These are phyloP conservation scores for Alternaria consortialis DNA, from an alignment of 2,329 filamentous ascomycete genomes.

Conservation along the genomic window DNA sequence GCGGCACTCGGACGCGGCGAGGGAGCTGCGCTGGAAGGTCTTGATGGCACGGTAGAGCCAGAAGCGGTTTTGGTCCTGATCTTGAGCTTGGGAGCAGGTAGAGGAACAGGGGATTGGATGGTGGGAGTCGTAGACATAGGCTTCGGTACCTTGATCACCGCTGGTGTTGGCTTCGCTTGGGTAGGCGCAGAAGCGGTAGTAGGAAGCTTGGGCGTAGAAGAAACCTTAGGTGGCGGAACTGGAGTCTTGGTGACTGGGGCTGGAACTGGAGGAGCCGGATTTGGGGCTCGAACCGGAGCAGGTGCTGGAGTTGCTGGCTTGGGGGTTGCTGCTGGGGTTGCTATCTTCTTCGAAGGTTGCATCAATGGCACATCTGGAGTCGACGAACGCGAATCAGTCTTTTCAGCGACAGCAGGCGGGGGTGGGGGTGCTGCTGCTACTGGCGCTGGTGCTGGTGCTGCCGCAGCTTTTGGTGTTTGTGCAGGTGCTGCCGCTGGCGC, in stretches of 20 bases:
- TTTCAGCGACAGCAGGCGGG: conserved; percentile 8
- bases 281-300: background rate
- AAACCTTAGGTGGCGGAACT: background rate
- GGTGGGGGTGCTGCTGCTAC: background rate
- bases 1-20: conserved; percentile 25
- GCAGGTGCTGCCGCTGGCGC: conserved; percentile 1
- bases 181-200: conserved; percentile 17
- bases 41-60: conserved; percentile 18
- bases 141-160: conserved; percentile 27
- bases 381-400: conserved; percentile 27
- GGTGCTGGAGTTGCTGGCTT: conserved; percentile 14
- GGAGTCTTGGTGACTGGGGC: background rate
- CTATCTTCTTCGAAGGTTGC: conserved; percentile 26
- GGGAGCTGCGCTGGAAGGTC: conserved; percentile 22
- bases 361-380: conserved; percentile 30
- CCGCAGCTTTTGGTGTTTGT: too few relatives aligned
- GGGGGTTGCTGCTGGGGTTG: conserved; percentile 31
- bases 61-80: conserved; percentile 37
- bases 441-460: background rate
- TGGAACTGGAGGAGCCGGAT: conserved; percentile 3
- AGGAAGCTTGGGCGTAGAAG: background rate
- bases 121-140: conserved; percentile 29
- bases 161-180: conserved; percentile 16
- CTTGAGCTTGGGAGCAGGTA: conserved; percentile 38
- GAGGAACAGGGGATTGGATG: conserved; percentile 37